These are phyloP conservation scores for Diplodia seriata DNA, from an alignment of 2,329 filamentous ascomycete genomes.

Conservation along the genomic window DNA sequence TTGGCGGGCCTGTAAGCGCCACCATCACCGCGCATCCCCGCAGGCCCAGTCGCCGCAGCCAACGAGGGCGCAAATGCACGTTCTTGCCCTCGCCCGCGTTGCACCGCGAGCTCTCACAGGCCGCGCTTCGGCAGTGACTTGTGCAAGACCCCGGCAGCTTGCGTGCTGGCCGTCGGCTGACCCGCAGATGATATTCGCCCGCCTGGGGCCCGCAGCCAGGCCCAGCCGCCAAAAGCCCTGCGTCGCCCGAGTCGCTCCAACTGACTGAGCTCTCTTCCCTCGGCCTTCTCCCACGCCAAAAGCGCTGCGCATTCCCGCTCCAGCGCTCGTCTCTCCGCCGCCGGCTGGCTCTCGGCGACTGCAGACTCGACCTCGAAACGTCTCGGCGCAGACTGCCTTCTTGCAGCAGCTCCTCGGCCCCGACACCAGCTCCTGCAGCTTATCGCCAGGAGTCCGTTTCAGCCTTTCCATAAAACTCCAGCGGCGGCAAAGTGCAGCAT, in stretches of 20 bases:
- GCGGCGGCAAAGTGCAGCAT: conserved; percentile 22
- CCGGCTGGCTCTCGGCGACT: conserved; percentile 19
- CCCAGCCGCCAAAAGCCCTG: conserved; percentile 26
- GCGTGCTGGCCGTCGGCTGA: conserved; percentile 26
- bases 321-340: conserved; percentile 9
- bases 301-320: conserved; percentile 9
- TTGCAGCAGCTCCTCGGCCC: neutral
- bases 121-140: conserved; percentile 24
- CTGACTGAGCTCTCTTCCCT: conserved; percentile 2
- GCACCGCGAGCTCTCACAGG: conserved; percentile 26
- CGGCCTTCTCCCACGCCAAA: neutral
- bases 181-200: conserved; percentile 23
- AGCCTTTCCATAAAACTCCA: conserved; percentile 6
- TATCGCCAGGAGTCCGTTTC: conserved; percentile 25
- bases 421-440: conserved; percentile 15
- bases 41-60: conserved; percentile 4
- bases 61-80: conserved; percentile 28
- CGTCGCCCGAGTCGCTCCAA: conserved; percentile 15
- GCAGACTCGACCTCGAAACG: neutral
- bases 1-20: conserved; percentile 22
- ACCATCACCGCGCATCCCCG: conserved; percentile 23
- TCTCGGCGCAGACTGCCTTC: neutral
- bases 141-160: conserved; percentile 22
- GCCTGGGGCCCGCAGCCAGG: neutral
- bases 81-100: conserved; percentile 19